Conservation (phyloP, 2,329 filamentous ascomycete genomes). For the Neofusicoccum umdonicola region DNA sequence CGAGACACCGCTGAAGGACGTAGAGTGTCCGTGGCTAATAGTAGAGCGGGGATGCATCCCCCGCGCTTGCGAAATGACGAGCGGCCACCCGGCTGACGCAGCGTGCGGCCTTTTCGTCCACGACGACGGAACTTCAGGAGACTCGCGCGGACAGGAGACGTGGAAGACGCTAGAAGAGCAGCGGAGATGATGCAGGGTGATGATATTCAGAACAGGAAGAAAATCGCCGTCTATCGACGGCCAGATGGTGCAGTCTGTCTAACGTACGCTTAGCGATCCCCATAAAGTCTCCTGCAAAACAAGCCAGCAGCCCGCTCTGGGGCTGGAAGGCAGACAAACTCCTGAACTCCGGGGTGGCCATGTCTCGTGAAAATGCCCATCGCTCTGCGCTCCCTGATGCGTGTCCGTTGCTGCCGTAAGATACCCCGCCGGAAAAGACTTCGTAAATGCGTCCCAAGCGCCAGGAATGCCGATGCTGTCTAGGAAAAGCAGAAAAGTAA, state of each 20-base stretch:
- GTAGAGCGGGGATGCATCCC: constrained; percentile 1
- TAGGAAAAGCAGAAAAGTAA: not conserved
- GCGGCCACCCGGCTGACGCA: not conserved
- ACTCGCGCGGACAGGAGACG: not conserved
- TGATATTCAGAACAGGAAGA: not conserved
- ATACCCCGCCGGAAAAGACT: not conserved
- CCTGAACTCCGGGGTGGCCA: not conserved
- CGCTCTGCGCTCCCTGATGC: not conserved
- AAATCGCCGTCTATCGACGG: not conserved
- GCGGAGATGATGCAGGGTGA: not conserved
- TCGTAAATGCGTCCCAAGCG: not conserved
- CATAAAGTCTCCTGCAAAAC: not conserved
- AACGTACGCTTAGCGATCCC: not conserved
- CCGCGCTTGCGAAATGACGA: constrained; percentile 5
- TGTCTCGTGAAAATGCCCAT: constrained; percentile 5
- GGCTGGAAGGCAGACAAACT: not conserved
- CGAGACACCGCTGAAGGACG: not conserved
- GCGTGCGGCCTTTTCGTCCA: not conserved
- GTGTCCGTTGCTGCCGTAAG: not conserved
- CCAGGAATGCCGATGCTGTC: constrained; percentile 6
- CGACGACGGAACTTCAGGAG: not conserved
- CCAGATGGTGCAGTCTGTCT: not conserved
- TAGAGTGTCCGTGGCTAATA: not conserved
- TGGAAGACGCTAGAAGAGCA: not conserved
- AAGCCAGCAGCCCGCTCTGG: not conserved